Percentiles rank a stretch among this genome's conserved stretches.
phyloP scores from a whole-genome alignment of 768 basidiomycete species.

The Erythrobasidium yunnanense region DNA sequence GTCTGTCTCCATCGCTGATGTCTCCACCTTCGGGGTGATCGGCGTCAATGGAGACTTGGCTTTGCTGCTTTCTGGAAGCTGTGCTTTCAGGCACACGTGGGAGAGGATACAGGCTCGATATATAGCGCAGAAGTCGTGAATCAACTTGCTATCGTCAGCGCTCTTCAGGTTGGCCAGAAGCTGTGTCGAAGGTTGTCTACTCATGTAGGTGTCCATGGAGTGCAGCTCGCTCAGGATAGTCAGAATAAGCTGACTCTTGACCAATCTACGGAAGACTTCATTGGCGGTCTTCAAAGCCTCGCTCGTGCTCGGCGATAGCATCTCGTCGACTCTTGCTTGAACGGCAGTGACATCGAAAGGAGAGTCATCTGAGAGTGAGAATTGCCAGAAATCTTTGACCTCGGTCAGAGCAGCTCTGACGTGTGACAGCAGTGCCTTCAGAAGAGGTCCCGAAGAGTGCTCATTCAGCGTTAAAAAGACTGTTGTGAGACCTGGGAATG shows the following conservation, averaged over 20 bases:
- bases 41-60: not conserved
- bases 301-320: not conserved
- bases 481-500: constrained; percentile 76
- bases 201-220: constrained; percentile 5
- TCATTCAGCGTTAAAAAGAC: constrained; percentile 83
- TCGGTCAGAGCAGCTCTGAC: constrained; percentile 60
- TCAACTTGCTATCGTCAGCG: not conserved
- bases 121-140: constrained; percentile 8
- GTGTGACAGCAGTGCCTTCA: constrained; percentile 58
- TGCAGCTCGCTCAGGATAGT: constrained; percentile 20
- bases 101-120: constrained; percentile 9
- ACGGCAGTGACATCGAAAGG: not conserved
- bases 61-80: not conserved
- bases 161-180: not conserved
- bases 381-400: constrained; percentile 53
- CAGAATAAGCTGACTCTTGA: not conserved
- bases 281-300: not conserved
- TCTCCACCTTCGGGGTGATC: not conserved
- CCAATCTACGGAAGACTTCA: not conserved
- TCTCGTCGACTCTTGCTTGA: not conserved
- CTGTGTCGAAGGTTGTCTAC: constrained; percentile 1
- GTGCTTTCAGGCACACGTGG: not conserved
- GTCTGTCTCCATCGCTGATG: too few relatives aligned
- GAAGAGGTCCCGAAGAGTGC: constrained; percentile 63
- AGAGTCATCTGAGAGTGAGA: not conserved